Conservation (phyloP, 192 early-diverging fungal genomes). For the Coemansia interrupta region DNA sequence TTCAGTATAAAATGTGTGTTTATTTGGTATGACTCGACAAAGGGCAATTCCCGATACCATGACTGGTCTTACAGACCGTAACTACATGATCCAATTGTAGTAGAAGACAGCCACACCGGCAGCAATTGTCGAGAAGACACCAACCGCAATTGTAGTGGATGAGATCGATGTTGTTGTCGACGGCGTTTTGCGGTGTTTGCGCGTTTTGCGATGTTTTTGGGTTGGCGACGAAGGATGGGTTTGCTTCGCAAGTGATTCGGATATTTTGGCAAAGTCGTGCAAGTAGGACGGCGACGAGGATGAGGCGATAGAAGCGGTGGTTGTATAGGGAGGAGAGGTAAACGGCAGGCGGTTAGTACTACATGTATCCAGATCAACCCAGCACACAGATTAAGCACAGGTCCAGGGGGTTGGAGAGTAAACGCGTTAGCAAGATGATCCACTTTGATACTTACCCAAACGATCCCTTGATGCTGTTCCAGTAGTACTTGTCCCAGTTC, state of each 20-base stretch:
- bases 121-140: conserved; percentile 9
- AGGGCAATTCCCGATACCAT: too few species aligned
- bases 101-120: conserved; percentile 20
- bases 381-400: not conserved
- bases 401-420: not conserved
- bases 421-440: not conserved
- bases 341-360: conserved; percentile 49
- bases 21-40: not conserved
- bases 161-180: conserved; percentile 8
- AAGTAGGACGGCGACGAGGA: not conserved
- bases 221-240: not conserved
- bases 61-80: conserved; percentile 18
- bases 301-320: not conserved
- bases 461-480: conserved; percentile 83
- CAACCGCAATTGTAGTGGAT: conserved; percentile 3
- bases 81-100: conserved; percentile 18
- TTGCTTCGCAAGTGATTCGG: conserved; percentile 6
- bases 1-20: not conserved
- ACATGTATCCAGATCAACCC: conserved; percentile 8
- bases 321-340: conserved; percentile 33
- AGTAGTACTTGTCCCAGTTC: conserved; percentile 93
- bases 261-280: conserved; percentile 6
- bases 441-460: conserved; percentile 74
- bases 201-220: conserved; percentile 12
- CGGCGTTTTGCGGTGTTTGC: conserved; percentile 16